Evolutionary conservation across 2,329 filamentous ascomycete species (phyloP), one percentile per base, ranked within the genome.

Genomic region (Neofusicoccum laricinum): DNA sequence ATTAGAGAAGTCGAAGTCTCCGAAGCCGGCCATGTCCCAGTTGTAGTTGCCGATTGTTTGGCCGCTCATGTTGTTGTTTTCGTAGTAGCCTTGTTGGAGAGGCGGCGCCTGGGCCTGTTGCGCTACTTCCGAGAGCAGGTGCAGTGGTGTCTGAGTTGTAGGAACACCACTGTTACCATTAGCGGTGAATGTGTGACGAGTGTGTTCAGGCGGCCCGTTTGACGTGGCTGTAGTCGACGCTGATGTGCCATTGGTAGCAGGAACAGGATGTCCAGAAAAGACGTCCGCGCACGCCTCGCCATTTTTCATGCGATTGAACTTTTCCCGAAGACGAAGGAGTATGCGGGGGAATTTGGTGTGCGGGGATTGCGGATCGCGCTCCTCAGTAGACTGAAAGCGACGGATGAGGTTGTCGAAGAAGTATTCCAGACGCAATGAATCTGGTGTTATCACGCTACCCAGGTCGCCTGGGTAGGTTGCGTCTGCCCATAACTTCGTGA

Each of bases 401-500:
- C 73, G 70, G 66, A 82, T 80, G 38, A 83, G 70, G 19, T 76
- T 76, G 62, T 80, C 79, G n/a, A 80, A 75, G 65, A 79, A 80
- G 63, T 75, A 69, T 40, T 83, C 80, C 25, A 84, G 78, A n/a
- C 76, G 73, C 10, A 84, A 72, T 48, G 80, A 77, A 48, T 81
- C 77, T 40, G 79, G 76, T 43, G 78, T 78, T 72, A 84, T 81
- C 63, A 83, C 77, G 66, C 77, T 82, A 57, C 79, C 78, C 1
- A 85, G 75, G 68, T 84, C 81, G 19, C 76, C 77, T 3, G 81
- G 80, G n/a, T 76, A 78, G 3, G 78, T 81, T 6, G 82, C 79
- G 1, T 84, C 83, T 53, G 85, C 83, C 73, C 84, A 85, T 77
- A 87, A 82, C 69, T 86, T 87, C 74, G 86, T 85, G 7, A 87